Evolutionary conservation across 768 basidiomycete genomes (phyloP), one percentile per base, ranked within the genome.

Genomic region (Kwoniella sp.): DNA sequence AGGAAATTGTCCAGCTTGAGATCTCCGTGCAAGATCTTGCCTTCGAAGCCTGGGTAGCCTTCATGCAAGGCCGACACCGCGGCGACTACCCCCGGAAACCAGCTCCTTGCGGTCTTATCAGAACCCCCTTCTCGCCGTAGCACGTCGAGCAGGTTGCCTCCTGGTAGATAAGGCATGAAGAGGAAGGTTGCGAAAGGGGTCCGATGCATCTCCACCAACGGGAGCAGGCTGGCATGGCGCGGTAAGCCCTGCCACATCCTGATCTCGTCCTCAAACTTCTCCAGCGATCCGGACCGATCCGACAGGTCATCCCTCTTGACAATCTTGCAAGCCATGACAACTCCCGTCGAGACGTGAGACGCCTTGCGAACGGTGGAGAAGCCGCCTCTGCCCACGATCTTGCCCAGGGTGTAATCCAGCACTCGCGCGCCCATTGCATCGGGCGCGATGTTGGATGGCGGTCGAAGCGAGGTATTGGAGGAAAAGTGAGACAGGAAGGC

Each of bases 1-100:
- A 98, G 82, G 42, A 98, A 83, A 77, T 99, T 99, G 76, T 98
- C 95, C 53, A 95, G 82, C 77, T 99, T 99, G 73, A 99, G 78
- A 76, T 99, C 95, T 63, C 90, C 82, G 77, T 99, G 93, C 47
- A 92, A 86, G 62, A 86, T 82, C 7, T 80, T 75, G 23, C 83
- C 85, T 34, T 81, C 80, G 72, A 69, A 69, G 2, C 52, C 66
- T 28, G 51, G 50, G 26, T 59, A 65, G 5, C 67, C 71, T 43
- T 69, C 66, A 50, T 74, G 72, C 41, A 76, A 51, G 14, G 63
- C 72, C 29, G 63, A 39, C 6, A 76, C 65, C 6, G 73, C 75
- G 5, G 54, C 58, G n/a, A 73, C 73, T 11, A 74, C 67, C 1
- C 70, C 75, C 1, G 62, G 70, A 45, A 76, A 76, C 63, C 66